A percentile compares a stretch with the other conserved stretches of the same genome.
Conservation (phyloP, 768 basidiomycete species). For the Pleurotus giganteus region DNA sequence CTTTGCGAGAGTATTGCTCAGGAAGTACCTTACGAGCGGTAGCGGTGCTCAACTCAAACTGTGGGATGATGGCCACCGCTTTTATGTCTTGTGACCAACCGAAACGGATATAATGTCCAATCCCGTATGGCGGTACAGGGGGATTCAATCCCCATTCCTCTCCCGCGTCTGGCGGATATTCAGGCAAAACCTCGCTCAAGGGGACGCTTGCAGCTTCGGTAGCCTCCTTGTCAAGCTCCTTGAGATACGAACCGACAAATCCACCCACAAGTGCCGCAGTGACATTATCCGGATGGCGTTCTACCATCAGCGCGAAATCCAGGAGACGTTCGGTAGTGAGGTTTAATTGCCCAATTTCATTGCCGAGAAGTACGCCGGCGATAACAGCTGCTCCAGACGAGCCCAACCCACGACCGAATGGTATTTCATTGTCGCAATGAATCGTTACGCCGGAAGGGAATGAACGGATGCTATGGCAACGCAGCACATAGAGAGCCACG, state of each 20-base stretch:
- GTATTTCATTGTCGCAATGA: slow-evolving; percentile 88
- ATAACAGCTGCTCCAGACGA: slow-evolving; percentile 99
- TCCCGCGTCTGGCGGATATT: slow-evolving; percentile 91
- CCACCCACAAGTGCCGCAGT: slow-evolving; percentile 96
- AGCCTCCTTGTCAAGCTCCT: slow-evolving; percentile 81
- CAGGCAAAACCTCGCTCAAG: slow-evolving; percentile 92
- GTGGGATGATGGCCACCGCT: slow-evolving; percentile 91
- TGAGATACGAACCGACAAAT: slow-evolving; percentile 94
- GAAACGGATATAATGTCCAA: slow-evolving; percentile 93
- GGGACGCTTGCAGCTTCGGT: slow-evolving; percentile 87
- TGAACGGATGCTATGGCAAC: slow-evolving; percentile 70
- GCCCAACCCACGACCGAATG: slow-evolving; percentile 95
- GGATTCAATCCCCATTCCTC: slow-evolving; percentile 90
- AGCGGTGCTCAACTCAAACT: slow-evolving; percentile 95
- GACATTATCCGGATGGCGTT: slow-evolving; percentile 98
- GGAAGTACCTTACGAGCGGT: slow-evolving; percentile 92
- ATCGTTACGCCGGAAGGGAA: slow-evolving; percentile 80
- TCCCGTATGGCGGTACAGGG: slow-evolving; percentile 83
- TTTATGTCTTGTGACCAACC: slow-evolving; percentile 82
- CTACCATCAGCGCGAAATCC: slow-evolving; percentile 98
- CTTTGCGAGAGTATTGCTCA: slow-evolving; percentile 77
- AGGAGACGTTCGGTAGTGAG: slow-evolving; percentile 74
- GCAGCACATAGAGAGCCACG: slow-evolving; percentile 96
- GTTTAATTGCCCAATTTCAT: slow-evolving; percentile 72
- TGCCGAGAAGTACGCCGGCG: slow-evolving; percentile 89